A percentile compares a stretch with the other conserved stretches of the same genome.
Conservation (phyloP, 1,284 basidiomycete species). For the Trichosporon sp. region DNA sequence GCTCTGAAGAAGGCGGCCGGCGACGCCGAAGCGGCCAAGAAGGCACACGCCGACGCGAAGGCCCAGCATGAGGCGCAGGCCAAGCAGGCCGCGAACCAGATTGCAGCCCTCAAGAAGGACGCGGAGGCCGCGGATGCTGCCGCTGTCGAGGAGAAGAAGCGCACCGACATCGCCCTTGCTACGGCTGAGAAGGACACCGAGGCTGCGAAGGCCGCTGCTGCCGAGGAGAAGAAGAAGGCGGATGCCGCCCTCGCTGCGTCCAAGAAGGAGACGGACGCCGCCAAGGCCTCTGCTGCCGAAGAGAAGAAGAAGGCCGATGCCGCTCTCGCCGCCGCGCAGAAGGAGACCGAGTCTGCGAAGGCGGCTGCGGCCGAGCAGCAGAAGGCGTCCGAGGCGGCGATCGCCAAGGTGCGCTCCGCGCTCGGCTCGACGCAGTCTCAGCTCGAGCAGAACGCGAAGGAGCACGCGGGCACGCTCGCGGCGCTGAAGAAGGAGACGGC, state of each 20-base stretch:
- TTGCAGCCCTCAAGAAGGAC: neutral
- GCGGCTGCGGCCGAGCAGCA: neutral
- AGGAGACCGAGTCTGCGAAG: neutral
- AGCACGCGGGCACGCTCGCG: slow-evolving; percentile 1
- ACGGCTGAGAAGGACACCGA: neutral
- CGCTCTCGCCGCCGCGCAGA: neutral
- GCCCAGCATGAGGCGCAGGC: neutral
- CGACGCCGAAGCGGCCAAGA: slow-evolving; percentile 1
- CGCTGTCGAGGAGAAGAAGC: neutral
- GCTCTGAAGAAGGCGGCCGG: neutral
- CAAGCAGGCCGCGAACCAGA: neutral
- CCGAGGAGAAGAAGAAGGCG: neutral
- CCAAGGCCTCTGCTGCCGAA: neutral
- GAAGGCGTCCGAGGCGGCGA: neutral
- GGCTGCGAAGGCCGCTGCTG: neutral
- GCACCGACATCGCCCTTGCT: neutral
- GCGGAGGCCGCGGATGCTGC: neutral
- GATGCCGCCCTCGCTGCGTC: neutral
- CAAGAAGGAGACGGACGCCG: slow-evolving; percentile 5
- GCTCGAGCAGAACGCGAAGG: slow-evolving; percentile 7
- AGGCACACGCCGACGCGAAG: neutral
- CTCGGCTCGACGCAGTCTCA: neutral
- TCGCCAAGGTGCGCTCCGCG: neutral
- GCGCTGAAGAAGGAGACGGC: neutral
- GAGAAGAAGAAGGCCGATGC: neutral